Percentiles rank a stretch among this genome's conserved stretches.
Conservation (phyloP, 1,284 basidiomycete species). For the Uromyces viciae-fabae region DNA sequence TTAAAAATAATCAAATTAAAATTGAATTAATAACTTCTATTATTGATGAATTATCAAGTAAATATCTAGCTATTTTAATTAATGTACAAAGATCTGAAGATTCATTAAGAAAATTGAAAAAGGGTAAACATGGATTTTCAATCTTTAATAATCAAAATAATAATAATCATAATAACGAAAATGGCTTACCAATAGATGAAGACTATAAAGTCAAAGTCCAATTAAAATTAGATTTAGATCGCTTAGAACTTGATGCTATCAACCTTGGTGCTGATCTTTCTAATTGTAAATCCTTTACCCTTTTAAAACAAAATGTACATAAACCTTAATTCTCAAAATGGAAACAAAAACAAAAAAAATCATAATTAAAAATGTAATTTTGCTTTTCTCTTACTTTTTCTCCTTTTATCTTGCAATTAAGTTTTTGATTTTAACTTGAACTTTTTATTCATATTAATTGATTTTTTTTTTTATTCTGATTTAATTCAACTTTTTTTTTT, state of each 20-base stretch:
- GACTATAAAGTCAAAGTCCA: slow-evolving; percentile 65
- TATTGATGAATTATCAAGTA: slow-evolving; percentile 48
- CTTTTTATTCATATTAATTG: background rate
- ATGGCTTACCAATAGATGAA: slow-evolving; percentile 56
- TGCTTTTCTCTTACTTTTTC: background rate
- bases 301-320: slow-evolving; percentile 26
- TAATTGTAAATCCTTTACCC: slow-evolving; percentile 60
- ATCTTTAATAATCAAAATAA: slow-evolving; percentile 61
- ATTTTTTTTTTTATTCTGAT: background rate
- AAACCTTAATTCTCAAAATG: too few relatives aligned
- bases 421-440: background rate
- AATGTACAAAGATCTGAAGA: slow-evolving; percentile 87
- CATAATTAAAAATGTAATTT: too few relatives aligned
- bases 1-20: slow-evolving; percentile 61
- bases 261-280: slow-evolving; percentile 66
- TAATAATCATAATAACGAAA: slow-evolving; percentile 55
- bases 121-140: slow-evolving; percentile 73
- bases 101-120: slow-evolving; percentile 74
- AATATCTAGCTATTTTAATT: slow-evolving; percentile 62
- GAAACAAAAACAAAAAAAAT: too few relatives aligned
- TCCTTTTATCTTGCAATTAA: background rate
- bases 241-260: slow-evolving; percentile 71
- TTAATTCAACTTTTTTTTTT: too few relatives aligned
- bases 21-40: slow-evolving; percentile 55
- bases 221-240: slow-evolving; percentile 79